Base-by-base conservation (phyloP, 2,329 filamentous ascomycete species). In the Penicillium sp. region DNA sequence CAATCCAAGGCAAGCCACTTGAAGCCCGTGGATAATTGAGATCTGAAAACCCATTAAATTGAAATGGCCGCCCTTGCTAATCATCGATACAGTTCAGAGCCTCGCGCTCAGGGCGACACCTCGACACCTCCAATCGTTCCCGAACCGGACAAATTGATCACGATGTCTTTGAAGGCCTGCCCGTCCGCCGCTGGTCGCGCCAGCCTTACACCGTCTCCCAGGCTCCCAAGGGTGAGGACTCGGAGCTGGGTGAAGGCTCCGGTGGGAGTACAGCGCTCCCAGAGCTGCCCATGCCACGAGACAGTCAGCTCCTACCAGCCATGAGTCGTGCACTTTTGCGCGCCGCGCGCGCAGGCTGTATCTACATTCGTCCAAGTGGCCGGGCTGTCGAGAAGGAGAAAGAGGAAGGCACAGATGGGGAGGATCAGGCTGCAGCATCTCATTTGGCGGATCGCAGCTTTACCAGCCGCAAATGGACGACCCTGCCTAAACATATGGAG, bases 131-230 rank as follows among this genome's bases (percentile, higher is more conserved):
- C 49, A 75, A 75, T 57, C 75, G 79, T 51, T 76, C 73, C 53
- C 73, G 79, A 66, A 75, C 73, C 33, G 78, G 77, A 46, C 83
- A 85, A 66, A 80, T 83, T 56, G 87, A 90, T 66, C 86, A 89
- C 73, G 88, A 90, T 80, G 82, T 88, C 53, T 83, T 86, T 53
- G 81, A 85, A 83, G 92, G 93, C 61, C 84, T 97, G 11, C 94
- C 94, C 16, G 90, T 97, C 60, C 89, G 93, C 71, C 92, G 96
- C 84, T 98, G 93, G 90, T 88, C 91, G 58, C 87, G 90, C 65
- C 87, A 90, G 60, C 82, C 81, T 78, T 84, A 92, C 59, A 89
- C 80, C 45, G 80, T 94, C 71, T 87, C 87, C 66, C 88, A 91
- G 55, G 86, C 86, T 13, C 80, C 84, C 10, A 83, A 86, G 40